Base-by-base conservation (phyloP, 164 flowering plant genomes). In the Berberis vulgaris region DNA sequence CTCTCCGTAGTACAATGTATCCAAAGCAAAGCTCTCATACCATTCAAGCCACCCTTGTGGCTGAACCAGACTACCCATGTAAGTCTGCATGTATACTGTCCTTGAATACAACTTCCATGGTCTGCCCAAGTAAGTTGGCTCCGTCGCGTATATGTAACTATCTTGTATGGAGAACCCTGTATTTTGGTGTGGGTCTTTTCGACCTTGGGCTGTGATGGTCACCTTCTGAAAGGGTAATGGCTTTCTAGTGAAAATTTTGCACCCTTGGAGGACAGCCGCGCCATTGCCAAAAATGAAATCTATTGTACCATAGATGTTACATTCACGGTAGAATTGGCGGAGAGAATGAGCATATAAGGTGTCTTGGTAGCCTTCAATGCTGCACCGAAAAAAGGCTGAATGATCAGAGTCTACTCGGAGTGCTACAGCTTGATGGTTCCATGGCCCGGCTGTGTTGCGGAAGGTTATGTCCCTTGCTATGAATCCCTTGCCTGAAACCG, bases 41-140 rank as follows among this genome's bases (percentile, higher is more conserved):
- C 98, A 90, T 71, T 86, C 95, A 1, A 90, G 86, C 98, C 98
- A 90, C 1, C 98, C 98, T 56, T 83, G 74, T 3, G 98, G 91
- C 72, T 83, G 89, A 4, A 94, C 91, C 72, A 72, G 62, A 44
- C 65, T 59, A 59, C 78, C 79, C 84, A 94, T 80, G 75, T 80
- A 94, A 9, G 92, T 86, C 66, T 90, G 87, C 79, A 90, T 74
- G 66, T 64, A 85, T 6, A 93, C 96, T 0, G 96, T 89, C 75
- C 98, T 78, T 0, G 98, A 88, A 65, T 71, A 88, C 52, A 62
- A 76, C 72, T 90, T 90, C 98, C 98, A 94, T 0, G 98, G 97
- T 80, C 98, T 69, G 5, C 98, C 98, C 56, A 94, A 62, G 67
- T 86, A 94, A 6, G 93, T 86, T 3, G 98, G 89, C 41, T 76